These are phyloP conservation scores for Naumovozyma dairenensis DNA, from an alignment of 805 yeast genomes.

Conservation along the genomic window DNA sequence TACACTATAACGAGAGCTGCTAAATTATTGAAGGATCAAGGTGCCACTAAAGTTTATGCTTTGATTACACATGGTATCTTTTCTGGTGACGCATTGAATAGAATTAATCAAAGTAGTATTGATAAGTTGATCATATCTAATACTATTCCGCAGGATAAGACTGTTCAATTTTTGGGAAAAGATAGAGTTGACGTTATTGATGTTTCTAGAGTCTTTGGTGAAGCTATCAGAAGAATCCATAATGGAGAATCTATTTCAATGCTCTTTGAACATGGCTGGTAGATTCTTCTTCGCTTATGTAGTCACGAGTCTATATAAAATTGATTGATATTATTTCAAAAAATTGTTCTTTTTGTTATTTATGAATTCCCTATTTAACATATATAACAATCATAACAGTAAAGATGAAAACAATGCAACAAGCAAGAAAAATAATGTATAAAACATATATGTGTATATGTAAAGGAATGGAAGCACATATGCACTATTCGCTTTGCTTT, in stretches of 20 bases:
- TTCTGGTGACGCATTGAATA: slow-evolving; percentile 78
- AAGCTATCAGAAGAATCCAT: slow-evolving; percentile 90
- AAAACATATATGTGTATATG: too few species aligned
- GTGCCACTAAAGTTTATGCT: slow-evolving; percentile 79
- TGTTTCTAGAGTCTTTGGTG: slow-evolving; percentile 81
- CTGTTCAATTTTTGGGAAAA: slow-evolving; percentile 39
- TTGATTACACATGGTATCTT: slow-evolving; percentile 88
- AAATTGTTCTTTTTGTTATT: background rate
- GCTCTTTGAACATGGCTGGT: slow-evolving; percentile 74
- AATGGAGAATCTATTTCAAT: slow-evolving; percentile 94
- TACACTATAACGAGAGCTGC: slow-evolving; percentile 91
- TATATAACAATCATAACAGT: background rate
- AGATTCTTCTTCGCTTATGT: background rate
- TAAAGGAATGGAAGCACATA: too few species aligned
- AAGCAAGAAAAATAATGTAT: too few species aligned
- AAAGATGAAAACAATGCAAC: too few species aligned
- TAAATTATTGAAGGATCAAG: slow-evolving; percentile 80
- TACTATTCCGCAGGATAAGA: slow-evolving; percentile 74
- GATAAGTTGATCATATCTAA: slow-evolving; percentile 85
- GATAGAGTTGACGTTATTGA: slow-evolving; percentile 72
- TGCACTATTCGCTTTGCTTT: too few species aligned
- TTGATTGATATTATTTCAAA: too few species aligned
- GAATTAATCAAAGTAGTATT: slow-evolving; percentile 57
- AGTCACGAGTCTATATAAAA: background rate
- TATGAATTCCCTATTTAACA: background rate